phyloP scores from a whole-genome alignment of 495 filamentous ascomycete genomes.

The Aspergillus carlsbadensis region DNA sequence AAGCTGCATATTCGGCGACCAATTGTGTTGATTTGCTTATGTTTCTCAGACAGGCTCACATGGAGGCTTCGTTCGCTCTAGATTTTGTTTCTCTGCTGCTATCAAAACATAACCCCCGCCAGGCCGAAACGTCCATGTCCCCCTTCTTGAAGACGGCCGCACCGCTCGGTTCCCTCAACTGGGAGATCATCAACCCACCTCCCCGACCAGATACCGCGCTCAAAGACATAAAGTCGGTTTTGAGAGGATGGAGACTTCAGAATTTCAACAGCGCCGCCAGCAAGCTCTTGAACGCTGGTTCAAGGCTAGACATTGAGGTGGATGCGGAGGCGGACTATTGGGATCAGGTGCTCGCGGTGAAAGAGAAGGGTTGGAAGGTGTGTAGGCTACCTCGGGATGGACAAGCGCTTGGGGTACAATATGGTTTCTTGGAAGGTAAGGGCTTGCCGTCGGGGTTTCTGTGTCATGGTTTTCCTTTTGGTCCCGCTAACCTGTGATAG shows the following conservation, averaged over 20 bases:
- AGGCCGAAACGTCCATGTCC: slow-evolving; percentile 68
- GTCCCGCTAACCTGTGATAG: slow-evolving; percentile 26
- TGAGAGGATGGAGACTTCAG: slow-evolving; percentile 77
- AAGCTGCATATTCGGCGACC: slow-evolving; percentile 12
- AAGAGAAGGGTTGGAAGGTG: slow-evolving; percentile 80
- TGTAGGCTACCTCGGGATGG: slow-evolving; percentile 69
- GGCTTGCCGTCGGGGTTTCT: not conserved
- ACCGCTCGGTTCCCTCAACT: slow-evolving; percentile 73
- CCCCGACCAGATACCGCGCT: slow-evolving; percentile 49
- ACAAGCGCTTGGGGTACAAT: slow-evolving; percentile 77
- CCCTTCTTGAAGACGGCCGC: slow-evolving; percentile 63
- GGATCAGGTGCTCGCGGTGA: slow-evolving; percentile 77
- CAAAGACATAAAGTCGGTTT: slow-evolving; percentile 55
- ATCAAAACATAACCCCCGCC: slow-evolving; percentile 69
- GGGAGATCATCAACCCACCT: slow-evolving; percentile 62
- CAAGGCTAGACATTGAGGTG: slow-evolving; percentile 72
- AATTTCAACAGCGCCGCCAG: slow-evolving; percentile 73
- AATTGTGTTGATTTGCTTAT: slow-evolving; percentile 17
- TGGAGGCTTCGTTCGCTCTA: slow-evolving; percentile 65
- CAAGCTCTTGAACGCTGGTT: slow-evolving; percentile 68
- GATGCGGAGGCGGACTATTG: slow-evolving; percentile 81
- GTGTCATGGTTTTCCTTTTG: slow-evolving; percentile 3
- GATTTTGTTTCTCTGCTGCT: slow-evolving; percentile 85
- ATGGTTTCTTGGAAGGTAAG: slow-evolving; percentile 78
- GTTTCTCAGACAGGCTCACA: slow-evolving; percentile 56